These are phyloP conservation scores for Candida montana DNA, from an alignment of 805 yeast species.

Conservation along the genomic window DNA sequence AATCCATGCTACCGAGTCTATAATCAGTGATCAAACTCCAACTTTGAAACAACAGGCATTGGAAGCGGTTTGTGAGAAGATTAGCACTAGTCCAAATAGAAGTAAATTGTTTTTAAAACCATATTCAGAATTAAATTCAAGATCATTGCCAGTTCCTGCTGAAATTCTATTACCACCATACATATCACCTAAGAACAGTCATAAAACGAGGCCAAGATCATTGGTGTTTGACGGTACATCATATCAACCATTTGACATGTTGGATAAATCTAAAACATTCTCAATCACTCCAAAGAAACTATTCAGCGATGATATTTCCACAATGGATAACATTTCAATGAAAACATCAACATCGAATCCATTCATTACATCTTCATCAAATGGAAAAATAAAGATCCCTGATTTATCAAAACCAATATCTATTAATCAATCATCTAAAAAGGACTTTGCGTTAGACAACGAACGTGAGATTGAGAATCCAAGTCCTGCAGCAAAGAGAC, in stretches of 20 bases:
- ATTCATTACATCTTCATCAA: background rate
- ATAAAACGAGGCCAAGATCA: constrained; percentile 23
- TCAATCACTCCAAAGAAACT: constrained; percentile 1
- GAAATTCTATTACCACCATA: constrained; percentile 33
- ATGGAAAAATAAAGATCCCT: constrained; percentile 12
- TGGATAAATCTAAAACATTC: constrained; percentile 1
- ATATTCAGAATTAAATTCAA: constrained; percentile 30
- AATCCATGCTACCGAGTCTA: background rate
- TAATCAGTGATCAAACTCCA: constrained; percentile 5
- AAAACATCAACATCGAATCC: too few species aligned
- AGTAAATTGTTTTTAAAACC: constrained; percentile 29
- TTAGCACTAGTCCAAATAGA: constrained; percentile 17
- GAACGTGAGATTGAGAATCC: constrained; percentile 24
- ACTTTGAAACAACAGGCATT: constrained; percentile 8
- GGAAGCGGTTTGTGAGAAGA: constrained; percentile 18
- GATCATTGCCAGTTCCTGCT: constrained; percentile 32
- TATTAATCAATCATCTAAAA: background rate
- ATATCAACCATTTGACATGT: constrained; percentile 26
- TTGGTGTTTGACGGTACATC: constrained; percentile 33
- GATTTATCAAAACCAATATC: constrained; percentile 3
- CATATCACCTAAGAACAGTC: constrained; percentile 30
- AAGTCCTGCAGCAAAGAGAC: constrained; percentile 22
- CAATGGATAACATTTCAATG: too few species aligned
- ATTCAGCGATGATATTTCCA: background rate
- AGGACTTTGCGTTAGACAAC: constrained; percentile 14